A percentile compares a stretch with the other conserved stretches of the same genome.
These are phyloP conservation scores for Fonsecaea pugnacius DNA, from an alignment of 2,329 filamentous ascomycete species.

Conservation along the genomic window DNA sequence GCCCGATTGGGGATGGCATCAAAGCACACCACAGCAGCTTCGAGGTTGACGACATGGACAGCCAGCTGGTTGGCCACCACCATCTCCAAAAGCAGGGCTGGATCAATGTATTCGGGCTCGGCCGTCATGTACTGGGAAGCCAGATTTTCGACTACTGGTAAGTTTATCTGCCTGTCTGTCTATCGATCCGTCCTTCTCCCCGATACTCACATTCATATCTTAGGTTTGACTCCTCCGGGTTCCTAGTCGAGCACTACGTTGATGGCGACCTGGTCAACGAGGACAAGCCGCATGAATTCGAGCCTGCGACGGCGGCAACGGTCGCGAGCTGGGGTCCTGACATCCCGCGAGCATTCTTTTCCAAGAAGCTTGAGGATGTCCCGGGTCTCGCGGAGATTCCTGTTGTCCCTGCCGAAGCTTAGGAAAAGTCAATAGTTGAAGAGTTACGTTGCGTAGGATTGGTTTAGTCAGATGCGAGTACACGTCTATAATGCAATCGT, in stretches of 20 bases:
- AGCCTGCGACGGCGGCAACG: constrained; percentile 38
- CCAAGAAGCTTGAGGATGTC: no score
- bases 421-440: no score
- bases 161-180: not conserved
- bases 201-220: no score
- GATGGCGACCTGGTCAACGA: constrained; percentile 19
- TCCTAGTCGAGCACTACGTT: constrained; percentile 38
- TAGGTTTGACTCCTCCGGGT: constrained; percentile 64
- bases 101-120: constrained; percentile 70
- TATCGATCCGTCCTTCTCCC: not conserved
- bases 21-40: constrained; percentile 71
- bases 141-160: constrained; percentile 76
- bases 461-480: no score
- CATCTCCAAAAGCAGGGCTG: constrained; percentile 68
- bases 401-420: no score
- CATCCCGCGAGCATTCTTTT: constrained; percentile 4
- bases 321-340: constrained; percentile 42
- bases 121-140: constrained; percentile 69
- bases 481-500: no score
- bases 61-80: constrained; percentile 70
- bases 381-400: no score
- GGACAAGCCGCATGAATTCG: constrained; percentile 39
- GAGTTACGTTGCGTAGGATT: no score
- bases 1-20: constrained; percentile 35
- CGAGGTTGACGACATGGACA: constrained; percentile 73